Base-by-base conservation (phyloP, 345 rosid species). In the Pistacia vera region DNA sequence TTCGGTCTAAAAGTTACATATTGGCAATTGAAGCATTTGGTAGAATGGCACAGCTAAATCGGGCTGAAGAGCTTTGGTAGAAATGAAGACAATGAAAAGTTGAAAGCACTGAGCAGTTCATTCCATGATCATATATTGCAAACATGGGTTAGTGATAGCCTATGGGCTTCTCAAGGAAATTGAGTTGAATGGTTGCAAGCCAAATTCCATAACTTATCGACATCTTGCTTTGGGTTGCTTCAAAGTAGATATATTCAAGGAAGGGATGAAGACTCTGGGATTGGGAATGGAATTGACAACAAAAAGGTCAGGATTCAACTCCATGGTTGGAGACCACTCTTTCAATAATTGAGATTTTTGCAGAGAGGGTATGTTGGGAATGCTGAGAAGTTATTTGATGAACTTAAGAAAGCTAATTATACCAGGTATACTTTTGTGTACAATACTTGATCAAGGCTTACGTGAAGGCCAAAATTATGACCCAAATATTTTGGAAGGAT, bases 311-410 rank as follows among this genome's bases (percentile, higher is more conserved):
- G 83, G 79, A 82, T 80, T 93, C 98, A 17, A 88, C 88, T 8
- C 98, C 95, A 0, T 93, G 98, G 99, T 81, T 96, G 79, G 99
- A 93, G 86, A 90, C 93, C 52, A 95, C 93, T 4, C 81, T 92
- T 18, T 88, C 88, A 49, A 88, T 93, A 18, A 76, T 96, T 0
- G 95, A 95, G 49, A 71, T 86, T 49, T 90, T 96, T 71, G 90
- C 98, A 13, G 93, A 87, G 75, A 92, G 81, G 71, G 99, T 93
- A 92, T 70, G 81, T 93, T 2, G 81, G 63, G 70, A 90, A 90
- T 80, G 88, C 87, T 10, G 97, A 93, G 87, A 93, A 84, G 77
- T 81, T 92, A 68, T 96, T 96, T 80, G 85, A 78, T 76, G 97
- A 92, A 81, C 78, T 93, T 52, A 83, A 81, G 38, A 81, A 77